Evolutionary conservation across 805 yeast species (phyloP), one percentile per base, ranked within the genome.

Genomic region (Wickerhamomyces bisporus): DNA sequence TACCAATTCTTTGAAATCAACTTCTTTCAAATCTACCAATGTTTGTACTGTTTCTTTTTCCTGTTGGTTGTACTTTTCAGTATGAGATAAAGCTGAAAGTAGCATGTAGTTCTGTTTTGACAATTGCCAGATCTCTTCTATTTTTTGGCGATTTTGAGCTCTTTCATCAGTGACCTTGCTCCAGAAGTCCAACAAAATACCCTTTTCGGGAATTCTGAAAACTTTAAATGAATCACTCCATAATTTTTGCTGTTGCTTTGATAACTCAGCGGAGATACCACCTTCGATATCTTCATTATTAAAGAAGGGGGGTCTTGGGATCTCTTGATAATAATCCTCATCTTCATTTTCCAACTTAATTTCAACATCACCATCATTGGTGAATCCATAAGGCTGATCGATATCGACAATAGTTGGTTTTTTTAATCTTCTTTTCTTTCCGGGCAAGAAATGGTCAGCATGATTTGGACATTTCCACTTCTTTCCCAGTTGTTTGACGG

Each of bases 401-500:
- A 84, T 81, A 40, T 81, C 84, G 7, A 79, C 55, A 18, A 71
- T 61, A 5, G 68, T 60, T 32, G 76, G 76, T 46, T 70, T 73
- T 47, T 68, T 73, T 47, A 73, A 67, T 52, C 71, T 66, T 36
- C 87, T 62, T 36, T 60, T 49, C 39, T 69, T 62, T 12, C 66
- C 39, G 11, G 44, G 31, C 5, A 48, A 32, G 14, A 51, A 39
- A 35, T 45, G 44, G 34, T 48, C 51, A 16, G 77, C 75, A 62
- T 87, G 97, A 48, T 84, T 81, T 2, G 96, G 98, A 60, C 96
- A 93, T 63, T 76, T 79, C 98, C 96, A 91, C 58, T 81, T 85
- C 32, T 70, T 68, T 2, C 93, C 94, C 31, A 85, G 56, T 29
- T 81, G 78, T 50, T 86, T 86, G 15, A 81, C 75, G 6, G 81